A percentile compares a stretch with the other conserved stretches of the same genome.
Evolutionary conservation across 495 filamentous ascomycete species (phyloP).

Genomic region (Penicillium verhagenii): DNA sequence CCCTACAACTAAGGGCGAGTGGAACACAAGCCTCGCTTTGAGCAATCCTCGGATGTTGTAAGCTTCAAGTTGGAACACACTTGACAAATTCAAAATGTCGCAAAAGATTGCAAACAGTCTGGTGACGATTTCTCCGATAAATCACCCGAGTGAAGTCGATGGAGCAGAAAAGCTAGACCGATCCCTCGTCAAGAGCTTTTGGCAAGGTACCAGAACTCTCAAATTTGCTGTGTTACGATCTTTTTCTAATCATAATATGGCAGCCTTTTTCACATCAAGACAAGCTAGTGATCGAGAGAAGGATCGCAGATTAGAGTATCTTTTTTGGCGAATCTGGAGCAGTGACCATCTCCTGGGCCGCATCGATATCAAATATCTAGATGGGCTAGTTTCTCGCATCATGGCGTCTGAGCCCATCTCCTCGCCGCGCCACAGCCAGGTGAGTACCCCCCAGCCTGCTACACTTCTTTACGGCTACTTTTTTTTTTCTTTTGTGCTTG

Average conservation of each 20-base stretch:
- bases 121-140: slow-evolving; percentile 35
- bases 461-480: not conserved
- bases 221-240: not conserved
- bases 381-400: slow-evolving; percentile 43
- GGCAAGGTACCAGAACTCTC: slow-evolving; percentile 48
- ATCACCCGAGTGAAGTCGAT: slow-evolving; percentile 23
- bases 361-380: slow-evolving; percentile 35
- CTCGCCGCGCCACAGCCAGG: slow-evolving; percentile 6
- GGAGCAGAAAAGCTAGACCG: slow-evolving; percentile 21
- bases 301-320: slow-evolving; percentile 48
- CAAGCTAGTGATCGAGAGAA: slow-evolving; percentile 36
- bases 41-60: not conserved
- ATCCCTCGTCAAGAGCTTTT: slow-evolving; percentile 42
- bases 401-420: slow-evolving; percentile 16
- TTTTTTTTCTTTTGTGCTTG: not conserved
- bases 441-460: not conserved
- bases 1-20: not conserved
- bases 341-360: slow-evolving; percentile 26
- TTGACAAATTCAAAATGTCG: too few species aligned
- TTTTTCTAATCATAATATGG: not conserved
- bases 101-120: slow-evolving; percentile 51
- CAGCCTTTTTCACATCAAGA: slow-evolving; percentile 43
- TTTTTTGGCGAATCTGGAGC: slow-evolving; percentile 56
- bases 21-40: not conserved
- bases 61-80: too few species aligned